Percentiles rank a stretch among this genome's conserved stretches.
These are phyloP conservation scores for Paraphaeosphaeria minitans DNA, from an alignment of 2,329 filamentous ascomycete species.

Conservation along the genomic window DNA sequence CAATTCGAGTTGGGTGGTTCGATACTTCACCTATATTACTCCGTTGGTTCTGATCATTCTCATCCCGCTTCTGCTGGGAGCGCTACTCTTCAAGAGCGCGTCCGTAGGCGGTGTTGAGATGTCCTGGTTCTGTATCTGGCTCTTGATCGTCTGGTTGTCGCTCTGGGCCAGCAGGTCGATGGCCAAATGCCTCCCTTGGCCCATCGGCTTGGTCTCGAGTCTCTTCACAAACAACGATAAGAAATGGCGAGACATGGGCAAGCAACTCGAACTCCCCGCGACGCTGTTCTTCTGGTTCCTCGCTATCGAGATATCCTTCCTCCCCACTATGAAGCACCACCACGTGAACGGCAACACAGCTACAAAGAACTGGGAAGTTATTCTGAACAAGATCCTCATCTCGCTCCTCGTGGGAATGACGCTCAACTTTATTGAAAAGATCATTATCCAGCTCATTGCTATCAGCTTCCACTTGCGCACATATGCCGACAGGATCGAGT, in stretches of 20 bases:
- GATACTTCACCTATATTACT: slow-evolving; percentile 74
- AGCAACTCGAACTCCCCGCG: slow-evolving; percentile 80
- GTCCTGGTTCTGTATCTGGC: slow-evolving; percentile 93
- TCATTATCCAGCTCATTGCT: slow-evolving; percentile 92
- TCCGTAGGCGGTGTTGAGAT: slow-evolving; percentile 76
- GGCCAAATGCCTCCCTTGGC: slow-evolving; percentile 67
- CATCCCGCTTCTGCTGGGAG: slow-evolving; percentile 70
- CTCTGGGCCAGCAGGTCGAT: slow-evolving; percentile 78
- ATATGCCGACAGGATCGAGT: slow-evolving; percentile 86
- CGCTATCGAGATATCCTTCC: slow-evolving; percentile 81
- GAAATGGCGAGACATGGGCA: slow-evolving; percentile 91
- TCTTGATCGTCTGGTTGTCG: slow-evolving; percentile 90
- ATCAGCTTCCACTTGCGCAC: slow-evolving; percentile 91
- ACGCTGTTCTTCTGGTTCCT: slow-evolving; percentile 93
- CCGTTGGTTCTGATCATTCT: slow-evolving; percentile 68
- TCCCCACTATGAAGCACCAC: slow-evolving; percentile 77
- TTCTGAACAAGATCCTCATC: slow-evolving; percentile 85
- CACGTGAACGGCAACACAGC: slow-evolving; percentile 59
- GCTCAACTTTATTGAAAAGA: slow-evolving; percentile 88
- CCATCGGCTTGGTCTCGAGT: slow-evolving; percentile 68
- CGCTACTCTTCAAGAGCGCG: slow-evolving; percentile 62
- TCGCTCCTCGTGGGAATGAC: slow-evolving; percentile 78
- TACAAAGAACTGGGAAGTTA: slow-evolving; percentile 71
- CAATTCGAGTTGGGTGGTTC: slow-evolving; percentile 67
- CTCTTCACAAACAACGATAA: slow-evolving; percentile 85